These are phyloP conservation scores for Xanthoconium purpureum DNA, from an alignment of 768 basidiomycete species.

Conservation along the genomic window DNA sequence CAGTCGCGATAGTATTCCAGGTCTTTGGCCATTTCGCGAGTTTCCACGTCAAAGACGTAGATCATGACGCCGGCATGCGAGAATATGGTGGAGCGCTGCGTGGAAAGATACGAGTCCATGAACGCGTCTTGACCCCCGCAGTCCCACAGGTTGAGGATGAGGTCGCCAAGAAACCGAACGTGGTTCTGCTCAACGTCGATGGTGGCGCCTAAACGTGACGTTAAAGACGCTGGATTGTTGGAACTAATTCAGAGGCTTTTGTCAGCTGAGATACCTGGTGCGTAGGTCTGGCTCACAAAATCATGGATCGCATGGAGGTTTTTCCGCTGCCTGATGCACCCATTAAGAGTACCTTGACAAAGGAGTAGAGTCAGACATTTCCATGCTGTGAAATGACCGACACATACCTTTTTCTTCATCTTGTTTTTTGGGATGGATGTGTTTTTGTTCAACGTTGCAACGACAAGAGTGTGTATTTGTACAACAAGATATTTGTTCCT, in stretches of 20 bases:
- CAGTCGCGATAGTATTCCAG: slow-evolving; percentile 91
- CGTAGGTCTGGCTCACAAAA: slow-evolving; percentile 67
- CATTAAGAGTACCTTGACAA: slow-evolving; percentile 87
- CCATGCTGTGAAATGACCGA: not conserved
- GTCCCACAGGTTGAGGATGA: slow-evolving; percentile 97
- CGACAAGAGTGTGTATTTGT: not conserved
- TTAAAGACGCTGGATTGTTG: slow-evolving; percentile 90
- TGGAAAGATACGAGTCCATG: slow-evolving; percentile 94
- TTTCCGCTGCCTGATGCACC: slow-evolving; percentile 93
- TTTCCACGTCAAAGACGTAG: slow-evolving; percentile 96
- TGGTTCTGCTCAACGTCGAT: slow-evolving; percentile 98
- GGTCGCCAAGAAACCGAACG: slow-evolving; percentile 93
- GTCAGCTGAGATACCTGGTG: not conserved
- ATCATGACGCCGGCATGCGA: slow-evolving; percentile 96
- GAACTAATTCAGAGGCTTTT: slow-evolving; percentile 50
- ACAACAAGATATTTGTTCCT: slow-evolving; percentile 6
- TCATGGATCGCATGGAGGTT: slow-evolving; percentile 98
- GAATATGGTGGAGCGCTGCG: slow-evolving; percentile 92
- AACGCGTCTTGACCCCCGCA: slow-evolving; percentile 98
- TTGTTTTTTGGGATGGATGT: not conserved
- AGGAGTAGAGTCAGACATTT: not conserved
- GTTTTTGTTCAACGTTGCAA: no score
- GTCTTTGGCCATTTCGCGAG: slow-evolving; percentile 80
- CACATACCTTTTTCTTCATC: slow-evolving; percentile 34
- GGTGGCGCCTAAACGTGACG: slow-evolving; percentile 89